These are phyloP conservation scores for Spergularia bocconei DNA, from an alignment of 148 eudicot species.

Conservation along the genomic window DNA sequence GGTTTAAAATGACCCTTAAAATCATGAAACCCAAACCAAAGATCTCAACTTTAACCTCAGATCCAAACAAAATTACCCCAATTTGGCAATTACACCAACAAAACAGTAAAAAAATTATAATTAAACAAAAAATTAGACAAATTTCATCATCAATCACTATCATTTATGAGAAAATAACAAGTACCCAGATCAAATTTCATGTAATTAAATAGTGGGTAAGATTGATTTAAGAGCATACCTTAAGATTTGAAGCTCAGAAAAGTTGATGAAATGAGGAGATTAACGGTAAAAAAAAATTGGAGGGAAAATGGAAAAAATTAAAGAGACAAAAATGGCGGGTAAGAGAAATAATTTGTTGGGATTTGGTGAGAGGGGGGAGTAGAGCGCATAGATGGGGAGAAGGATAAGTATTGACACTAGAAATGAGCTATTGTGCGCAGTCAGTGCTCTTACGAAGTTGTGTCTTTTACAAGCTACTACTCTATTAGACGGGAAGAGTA, in stretches of 20 bases:
- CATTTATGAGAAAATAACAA: background rate
- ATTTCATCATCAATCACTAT: too few relatives aligned
- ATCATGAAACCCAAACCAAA: conserved; percentile 1
- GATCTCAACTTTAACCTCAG: conserved; percentile 1
- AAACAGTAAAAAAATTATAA: too few relatives aligned
- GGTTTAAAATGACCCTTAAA: too few relatives aligned
- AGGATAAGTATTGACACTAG: conserved; percentile 7
- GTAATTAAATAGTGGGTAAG: background rate
- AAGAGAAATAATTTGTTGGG: background rate
- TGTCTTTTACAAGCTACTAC: too few relatives aligned
- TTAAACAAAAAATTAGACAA: too few relatives aligned
- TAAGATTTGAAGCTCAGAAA: background rate
- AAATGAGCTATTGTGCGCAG: conserved; percentile 20
- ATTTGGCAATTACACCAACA: background rate
- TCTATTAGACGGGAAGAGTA: too few relatives aligned
- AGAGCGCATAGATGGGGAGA: conserved; percentile 25
- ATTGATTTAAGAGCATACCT: conserved; percentile 2
- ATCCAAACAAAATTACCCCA: conserved; percentile 1
- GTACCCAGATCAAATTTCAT: conserved; percentile 1
- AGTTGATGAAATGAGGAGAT: background rate
- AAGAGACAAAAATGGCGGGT: conserved; percentile 29
- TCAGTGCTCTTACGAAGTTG: too few relatives aligned
- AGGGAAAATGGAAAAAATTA: background rate
- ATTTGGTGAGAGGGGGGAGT: conserved; percentile 14
- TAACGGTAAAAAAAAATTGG: conserved; percentile 23